Conservation (phyloP, 805 yeast genomes). For the Priceomyces medius region DNA sequence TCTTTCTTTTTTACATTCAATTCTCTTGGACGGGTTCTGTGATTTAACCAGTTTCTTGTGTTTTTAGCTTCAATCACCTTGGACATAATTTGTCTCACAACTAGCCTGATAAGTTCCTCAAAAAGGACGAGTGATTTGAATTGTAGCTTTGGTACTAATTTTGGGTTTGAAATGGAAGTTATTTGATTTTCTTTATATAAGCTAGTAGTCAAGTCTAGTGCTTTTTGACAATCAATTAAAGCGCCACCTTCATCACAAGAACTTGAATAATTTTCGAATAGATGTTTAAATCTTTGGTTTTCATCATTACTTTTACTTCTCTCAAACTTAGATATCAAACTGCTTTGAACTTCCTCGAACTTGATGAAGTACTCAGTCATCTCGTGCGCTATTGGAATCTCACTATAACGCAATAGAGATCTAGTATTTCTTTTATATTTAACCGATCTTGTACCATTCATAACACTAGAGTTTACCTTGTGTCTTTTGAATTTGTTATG, state of each 20-base stretch:
- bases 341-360: constrained; percentile 45
- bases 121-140: constrained; percentile 16
- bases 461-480: constrained; percentile 1
- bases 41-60: constrained; percentile 9
- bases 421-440: constrained; percentile 5
- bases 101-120: constrained; percentile 18
- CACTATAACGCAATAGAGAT: constrained; percentile 35
- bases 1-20: constrained; percentile 9
- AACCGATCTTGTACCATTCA: background rate
- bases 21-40: background rate
- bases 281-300: constrained; percentile 10
- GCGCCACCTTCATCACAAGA: constrained; percentile 15
- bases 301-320: constrained; percentile 13
- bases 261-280: constrained; percentile 3
- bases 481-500: constrained; percentile 6
- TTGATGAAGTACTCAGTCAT: constrained; percentile 43
- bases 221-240: constrained; percentile 7
- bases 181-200: constrained; percentile 9
- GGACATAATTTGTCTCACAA: constrained; percentile 15
- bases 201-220: constrained; percentile 3
- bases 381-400: constrained; percentile 54
- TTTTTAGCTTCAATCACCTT: constrained; percentile 13
- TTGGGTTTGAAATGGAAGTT: constrained; percentile 5
- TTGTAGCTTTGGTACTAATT: constrained; percentile 10
- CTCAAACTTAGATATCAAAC: constrained; percentile 21